Evolutionary conservation across 2,329 filamentous ascomycete genomes (phyloP).

Genomic region (Teratosphaeriaceae sp.): DNA sequence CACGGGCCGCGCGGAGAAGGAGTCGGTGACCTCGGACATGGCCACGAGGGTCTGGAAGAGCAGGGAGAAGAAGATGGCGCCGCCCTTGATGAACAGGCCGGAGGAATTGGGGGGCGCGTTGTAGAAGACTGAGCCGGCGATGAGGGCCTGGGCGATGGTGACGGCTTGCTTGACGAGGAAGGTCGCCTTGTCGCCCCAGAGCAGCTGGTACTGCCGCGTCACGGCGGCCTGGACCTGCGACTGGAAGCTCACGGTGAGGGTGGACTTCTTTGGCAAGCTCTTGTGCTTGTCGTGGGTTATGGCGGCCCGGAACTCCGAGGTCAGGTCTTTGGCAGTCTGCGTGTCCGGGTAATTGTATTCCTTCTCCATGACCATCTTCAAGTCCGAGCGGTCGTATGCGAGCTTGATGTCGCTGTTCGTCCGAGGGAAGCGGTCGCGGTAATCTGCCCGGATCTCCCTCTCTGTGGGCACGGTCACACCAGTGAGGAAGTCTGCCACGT

Average conservation of each 20-base stretch:
- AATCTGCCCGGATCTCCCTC: conserved; percentile 37
- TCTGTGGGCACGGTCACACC: conserved; percentile 56
- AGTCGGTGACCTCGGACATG: conserved; percentile 59
- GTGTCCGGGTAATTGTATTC: conserved; percentile 54
- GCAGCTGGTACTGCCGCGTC: conserved; percentile 56
- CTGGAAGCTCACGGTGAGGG: conserved; percentile 49
- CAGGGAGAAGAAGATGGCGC: conserved; percentile 58
- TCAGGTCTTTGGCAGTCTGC: conserved; percentile 42
- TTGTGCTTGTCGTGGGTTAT: conserved; percentile 51
- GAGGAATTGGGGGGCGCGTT: conserved; percentile 50
- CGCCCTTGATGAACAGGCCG: conserved; percentile 59
- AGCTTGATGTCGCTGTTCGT: conserved; percentile 39
- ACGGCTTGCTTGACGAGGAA: conserved; percentile 57
- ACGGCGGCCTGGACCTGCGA: conserved; percentile 53
- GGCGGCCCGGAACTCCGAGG: conserved; percentile 48
- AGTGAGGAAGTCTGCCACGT: conserved; percentile 71
- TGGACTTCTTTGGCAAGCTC: conserved; percentile 46
- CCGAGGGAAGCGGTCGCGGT: conserved; percentile 39
- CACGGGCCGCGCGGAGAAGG: conserved; percentile 40
- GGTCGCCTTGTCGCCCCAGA: conserved; percentile 58
- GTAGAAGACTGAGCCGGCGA: conserved; percentile 63
- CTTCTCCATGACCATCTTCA: conserved; percentile 44
- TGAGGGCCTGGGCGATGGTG: conserved; percentile 53
- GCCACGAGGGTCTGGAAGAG: conserved; percentile 57
- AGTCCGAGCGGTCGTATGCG: conserved; percentile 47